Conservation (phyloP, 1,284 basidiomycete genomes). For the Coniophora puteana region DNA sequence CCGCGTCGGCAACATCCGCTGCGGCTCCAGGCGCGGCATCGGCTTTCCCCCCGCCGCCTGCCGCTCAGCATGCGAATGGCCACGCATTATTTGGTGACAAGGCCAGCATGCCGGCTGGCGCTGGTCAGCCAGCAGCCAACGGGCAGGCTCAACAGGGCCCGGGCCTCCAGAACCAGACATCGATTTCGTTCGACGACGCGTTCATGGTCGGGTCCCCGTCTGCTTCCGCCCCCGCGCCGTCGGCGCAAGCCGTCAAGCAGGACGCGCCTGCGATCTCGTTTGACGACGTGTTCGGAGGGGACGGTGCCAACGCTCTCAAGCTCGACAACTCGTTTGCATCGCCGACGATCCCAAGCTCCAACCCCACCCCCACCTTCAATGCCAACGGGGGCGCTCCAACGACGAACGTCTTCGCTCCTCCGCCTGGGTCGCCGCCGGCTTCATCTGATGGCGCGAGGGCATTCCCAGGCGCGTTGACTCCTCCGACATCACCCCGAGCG, state of each 20-base stretch:
- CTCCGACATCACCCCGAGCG: conserved; percentile 30
- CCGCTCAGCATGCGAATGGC: conserved; percentile 14
- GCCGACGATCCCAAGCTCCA: conserved; percentile 24
- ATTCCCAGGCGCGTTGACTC: conserved; percentile 26
- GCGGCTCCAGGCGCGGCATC: conserved; percentile 26
- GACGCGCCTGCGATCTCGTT: conserved; percentile 39
- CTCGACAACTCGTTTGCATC: conserved; percentile 33
- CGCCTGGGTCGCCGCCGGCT: conserved; percentile 23
- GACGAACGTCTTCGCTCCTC: conserved; percentile 34
- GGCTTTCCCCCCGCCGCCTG: conserved; percentile 17
- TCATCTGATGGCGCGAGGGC: conserved; percentile 16
- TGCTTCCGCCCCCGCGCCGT: conserved; percentile 10
- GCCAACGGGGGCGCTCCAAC: conserved; percentile 26
- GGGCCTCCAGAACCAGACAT: conserved; percentile 16
- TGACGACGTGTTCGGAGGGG: conserved; percentile 58
- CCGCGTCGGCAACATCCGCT: conserved; percentile 37
- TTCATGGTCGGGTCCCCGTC: conserved; percentile 33
- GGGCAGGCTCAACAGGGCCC: conserved; percentile 5
- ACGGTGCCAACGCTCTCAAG: conserved; percentile 38
- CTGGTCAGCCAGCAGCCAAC: conserved; percentile 12
- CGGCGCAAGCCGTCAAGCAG: conserved; percentile 16
- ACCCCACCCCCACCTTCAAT: conserved; percentile 20
- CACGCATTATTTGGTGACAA: too few species aligned
- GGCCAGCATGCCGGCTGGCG: too few species aligned
- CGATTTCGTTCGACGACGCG: conserved; percentile 48